Percentiles rank a stretch among this genome's conserved stretches.
These are phyloP conservation scores for Neonectria sp. DNA, from an alignment of 2,329 filamentous ascomycete genomes.

Conservation along the genomic window DNA sequence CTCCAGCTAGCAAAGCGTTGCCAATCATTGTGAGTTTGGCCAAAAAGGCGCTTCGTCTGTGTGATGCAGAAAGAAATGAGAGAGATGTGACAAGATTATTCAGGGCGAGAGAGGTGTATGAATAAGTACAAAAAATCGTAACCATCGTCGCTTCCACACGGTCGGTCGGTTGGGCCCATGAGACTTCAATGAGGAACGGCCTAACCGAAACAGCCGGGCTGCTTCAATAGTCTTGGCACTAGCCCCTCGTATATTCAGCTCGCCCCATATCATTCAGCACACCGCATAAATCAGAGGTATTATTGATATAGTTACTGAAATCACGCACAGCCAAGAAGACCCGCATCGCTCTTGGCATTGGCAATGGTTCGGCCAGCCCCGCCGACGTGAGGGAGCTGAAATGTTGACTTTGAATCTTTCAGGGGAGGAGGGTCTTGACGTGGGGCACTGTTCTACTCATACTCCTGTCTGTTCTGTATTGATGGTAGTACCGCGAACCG, in stretches of 20 bases:
- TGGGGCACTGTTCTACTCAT: too few relatives aligned
- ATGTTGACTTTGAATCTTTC: too few relatives aligned
- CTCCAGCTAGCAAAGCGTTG: constrained; percentile 21
- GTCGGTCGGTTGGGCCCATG: not conserved
- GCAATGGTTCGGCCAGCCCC: too few relatives aligned
- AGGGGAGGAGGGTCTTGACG: too few relatives aligned
- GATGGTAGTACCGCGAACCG: too few relatives aligned
- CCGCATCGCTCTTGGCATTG: too few relatives aligned
- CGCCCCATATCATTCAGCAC: not conserved
- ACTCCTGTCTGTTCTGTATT: too few relatives aligned
- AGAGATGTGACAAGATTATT: not conserved
- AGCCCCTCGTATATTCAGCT: constrained; percentile 25
- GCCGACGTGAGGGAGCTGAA: too few relatives aligned
- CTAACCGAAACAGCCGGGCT: not conserved
- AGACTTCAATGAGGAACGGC: not conserved
- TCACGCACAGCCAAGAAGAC: not conserved
- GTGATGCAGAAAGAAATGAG: not conserved
- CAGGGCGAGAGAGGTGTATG: not conserved
- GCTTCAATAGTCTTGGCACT: constrained; percentile 1
- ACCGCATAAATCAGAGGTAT: not conserved
- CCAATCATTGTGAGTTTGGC: constrained; percentile 8
- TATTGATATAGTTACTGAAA: not conserved
- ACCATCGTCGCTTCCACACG: not conserved
- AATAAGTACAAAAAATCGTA: not conserved
- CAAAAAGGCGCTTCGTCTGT: too few relatives aligned